Evolutionary conservation across 306 rosid genomes (phyloP).

Genomic region (Vigna mungo): DNA sequence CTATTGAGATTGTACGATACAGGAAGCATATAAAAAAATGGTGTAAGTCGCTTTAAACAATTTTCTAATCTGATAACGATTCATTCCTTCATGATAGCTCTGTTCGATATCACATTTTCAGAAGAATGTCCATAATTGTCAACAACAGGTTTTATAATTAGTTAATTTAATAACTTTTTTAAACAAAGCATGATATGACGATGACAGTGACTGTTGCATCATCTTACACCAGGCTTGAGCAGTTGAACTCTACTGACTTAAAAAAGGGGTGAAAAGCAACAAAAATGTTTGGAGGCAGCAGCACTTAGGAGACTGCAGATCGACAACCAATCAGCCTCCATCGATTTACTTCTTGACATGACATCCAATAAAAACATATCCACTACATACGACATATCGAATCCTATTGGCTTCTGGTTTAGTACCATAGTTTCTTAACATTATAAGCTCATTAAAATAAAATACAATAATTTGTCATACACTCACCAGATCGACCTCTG

Average conservation of each 20-base stretch:
- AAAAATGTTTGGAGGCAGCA: slow-evolving; percentile 7
- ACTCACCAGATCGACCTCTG: background rate
- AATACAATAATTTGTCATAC: slow-evolving; percentile 27
- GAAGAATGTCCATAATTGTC: background rate
- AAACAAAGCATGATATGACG: background rate
- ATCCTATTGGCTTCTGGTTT: slow-evolving; percentile 6
- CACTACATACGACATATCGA: background rate
- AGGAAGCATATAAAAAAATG: no score
- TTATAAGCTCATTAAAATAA: slow-evolving; percentile 13
- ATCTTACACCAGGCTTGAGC: background rate
- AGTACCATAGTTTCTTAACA: slow-evolving; percentile 13
- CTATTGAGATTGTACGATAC: no score
- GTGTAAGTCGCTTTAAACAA: no score
- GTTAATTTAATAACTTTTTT: slow-evolving; percentile 14
- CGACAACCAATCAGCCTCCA: background rate
- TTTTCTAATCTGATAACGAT: no score
- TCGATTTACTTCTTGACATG: slow-evolving; percentile 2
- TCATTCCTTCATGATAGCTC: no score
- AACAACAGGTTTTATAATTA: background rate
- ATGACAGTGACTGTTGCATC: background rate
- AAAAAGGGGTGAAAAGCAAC: background rate
- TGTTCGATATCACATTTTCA: background rate
- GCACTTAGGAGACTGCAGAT: background rate
- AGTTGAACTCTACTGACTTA: background rate
- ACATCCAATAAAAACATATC: background rate